phyloP scores from a whole-genome alignment of 2,329 filamentous ascomycete genomes.

The Pyrenochaeta sp. region DNA sequence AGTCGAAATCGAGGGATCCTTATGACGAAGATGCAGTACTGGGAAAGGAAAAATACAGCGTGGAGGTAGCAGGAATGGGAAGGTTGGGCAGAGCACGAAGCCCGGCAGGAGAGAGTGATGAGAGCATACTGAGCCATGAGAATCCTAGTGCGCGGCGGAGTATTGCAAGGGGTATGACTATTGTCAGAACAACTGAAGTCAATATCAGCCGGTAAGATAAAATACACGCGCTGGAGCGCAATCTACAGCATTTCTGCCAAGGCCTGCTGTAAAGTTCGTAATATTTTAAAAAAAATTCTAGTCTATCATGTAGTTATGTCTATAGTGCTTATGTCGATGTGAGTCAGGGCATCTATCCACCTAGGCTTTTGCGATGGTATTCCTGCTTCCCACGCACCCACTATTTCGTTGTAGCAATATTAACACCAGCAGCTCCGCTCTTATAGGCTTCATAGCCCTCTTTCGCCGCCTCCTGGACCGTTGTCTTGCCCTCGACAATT shows the following conservation, averaged over 20 bases:
- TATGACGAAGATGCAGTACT: conserved; percentile 20
- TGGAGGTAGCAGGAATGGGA: conserved; percentile 7
- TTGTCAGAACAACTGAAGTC: conserved; percentile 31
- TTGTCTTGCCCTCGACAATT: conserved; percentile 75
- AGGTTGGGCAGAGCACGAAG: conserved; percentile 1
- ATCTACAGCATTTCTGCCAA: not conserved
- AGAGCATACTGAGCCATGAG: conserved; percentile 17
- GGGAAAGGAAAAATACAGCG: conserved; percentile 17
- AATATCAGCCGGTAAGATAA: conserved; percentile 13
- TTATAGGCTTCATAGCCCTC: conserved; percentile 59
- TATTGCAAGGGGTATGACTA: conserved; percentile 15
- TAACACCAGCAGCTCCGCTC: conserved; percentile 52
- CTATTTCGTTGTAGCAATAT: conserved; percentile 28
- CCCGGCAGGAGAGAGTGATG: conserved; percentile 14
- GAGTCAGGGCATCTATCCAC: not conserved
- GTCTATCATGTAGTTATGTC: conserved; percentile 18
- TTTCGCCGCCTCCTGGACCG: conserved; percentile 73
- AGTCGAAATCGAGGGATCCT: conserved; percentile 10
- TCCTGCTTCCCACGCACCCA: not conserved
- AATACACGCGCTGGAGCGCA: not conserved
- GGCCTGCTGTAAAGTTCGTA: not conserved
- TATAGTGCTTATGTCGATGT: conserved; percentile 21
- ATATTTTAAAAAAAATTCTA: conserved; percentile 12
- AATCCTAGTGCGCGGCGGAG: conserved; percentile 1
- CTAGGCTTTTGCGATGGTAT: too few species aligned